Percentiles rank a stretch among this genome's conserved stretches.
These are phyloP conservation scores for Golubevia pallescens DNA, from an alignment of 1,284 basidiomycete species.

Conservation along the genomic window DNA sequence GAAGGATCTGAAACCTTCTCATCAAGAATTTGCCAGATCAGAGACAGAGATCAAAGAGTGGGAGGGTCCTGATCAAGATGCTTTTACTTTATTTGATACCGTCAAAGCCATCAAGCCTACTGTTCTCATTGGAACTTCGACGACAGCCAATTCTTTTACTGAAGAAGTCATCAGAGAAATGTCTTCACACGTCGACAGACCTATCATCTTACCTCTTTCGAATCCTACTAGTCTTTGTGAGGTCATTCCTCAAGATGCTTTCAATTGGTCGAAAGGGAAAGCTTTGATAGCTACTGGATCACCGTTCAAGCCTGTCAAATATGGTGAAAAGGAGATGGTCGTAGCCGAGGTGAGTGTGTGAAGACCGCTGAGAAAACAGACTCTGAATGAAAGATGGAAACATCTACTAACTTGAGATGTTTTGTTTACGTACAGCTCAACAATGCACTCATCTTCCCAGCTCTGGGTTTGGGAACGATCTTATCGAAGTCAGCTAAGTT, in stretches of 20 bases:
- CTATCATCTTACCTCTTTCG: constrained; percentile 81
- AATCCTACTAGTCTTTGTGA: constrained; percentile 81
- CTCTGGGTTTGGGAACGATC: neutral
- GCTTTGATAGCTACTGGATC: constrained; percentile 81
- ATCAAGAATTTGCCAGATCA: constrained; percentile 10
- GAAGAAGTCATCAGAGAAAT: constrained; percentile 77
- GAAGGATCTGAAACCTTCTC: neutral
- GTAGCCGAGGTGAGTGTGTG: too few relatives aligned
- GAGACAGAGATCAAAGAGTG: too few relatives aligned
- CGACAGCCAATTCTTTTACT: constrained; percentile 78
- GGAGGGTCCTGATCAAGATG: too few relatives aligned
- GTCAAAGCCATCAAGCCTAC: constrained; percentile 75
- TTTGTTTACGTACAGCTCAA: too few relatives aligned
- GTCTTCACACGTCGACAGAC: constrained; percentile 73
- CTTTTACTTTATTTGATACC: too few relatives aligned
- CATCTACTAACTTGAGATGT: too few relatives aligned
- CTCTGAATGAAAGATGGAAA: too few relatives aligned
- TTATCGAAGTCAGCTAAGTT: neutral
- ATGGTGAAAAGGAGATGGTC: too few relatives aligned
- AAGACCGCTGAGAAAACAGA: too few relatives aligned
- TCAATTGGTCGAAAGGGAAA: constrained; percentile 77
- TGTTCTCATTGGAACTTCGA: constrained; percentile 81
- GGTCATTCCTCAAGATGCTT: constrained; percentile 69
- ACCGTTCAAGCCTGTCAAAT: constrained; percentile 78
- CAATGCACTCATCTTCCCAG: constrained; percentile 77